These are phyloP conservation scores for Tetrapisispora phaffii DNA, from an alignment of 805 yeast species.

Conservation along the genomic window DNA sequence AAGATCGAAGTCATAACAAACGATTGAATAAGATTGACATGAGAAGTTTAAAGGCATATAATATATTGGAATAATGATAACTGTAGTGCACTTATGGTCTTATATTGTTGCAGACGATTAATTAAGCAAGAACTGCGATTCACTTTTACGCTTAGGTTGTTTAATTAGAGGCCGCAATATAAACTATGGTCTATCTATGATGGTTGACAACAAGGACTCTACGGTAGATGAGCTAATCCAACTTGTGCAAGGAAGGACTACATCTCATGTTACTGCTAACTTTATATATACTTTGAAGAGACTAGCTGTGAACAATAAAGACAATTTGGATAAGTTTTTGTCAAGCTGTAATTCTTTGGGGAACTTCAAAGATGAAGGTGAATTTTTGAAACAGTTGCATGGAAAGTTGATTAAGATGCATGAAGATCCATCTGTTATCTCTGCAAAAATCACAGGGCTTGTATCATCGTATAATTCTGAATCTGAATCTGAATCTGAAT, in stretches of 20 bases:
- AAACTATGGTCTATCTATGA: neutral
- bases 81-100: no score
- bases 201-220: neutral
- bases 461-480: neutral
- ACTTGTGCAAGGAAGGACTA: constrained; percentile 16
- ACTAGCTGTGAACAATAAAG: constrained; percentile 11
- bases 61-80: no score
- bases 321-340: constrained; percentile 11
- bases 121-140: no score
- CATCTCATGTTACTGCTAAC: constrained; percentile 15
- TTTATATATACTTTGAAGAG: constrained; percentile 15
- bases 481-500: neutral
- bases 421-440: neutral
- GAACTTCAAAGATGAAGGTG: constrained; percentile 16
- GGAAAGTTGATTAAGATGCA: neutral
- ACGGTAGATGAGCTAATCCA: neutral
- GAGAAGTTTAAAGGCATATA: no score
- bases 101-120: no score
- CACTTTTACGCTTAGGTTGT: no score
- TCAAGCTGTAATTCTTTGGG: constrained; percentile 21
- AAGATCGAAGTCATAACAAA: neutral
- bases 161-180: no score
- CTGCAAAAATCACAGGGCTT: neutral
- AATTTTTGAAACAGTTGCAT: constrained; percentile 8
- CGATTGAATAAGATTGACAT: neutral